phyloP scores from a whole-genome alignment of 1,139 yeast species.

The Kluyveromyces marxianus region DNA sequence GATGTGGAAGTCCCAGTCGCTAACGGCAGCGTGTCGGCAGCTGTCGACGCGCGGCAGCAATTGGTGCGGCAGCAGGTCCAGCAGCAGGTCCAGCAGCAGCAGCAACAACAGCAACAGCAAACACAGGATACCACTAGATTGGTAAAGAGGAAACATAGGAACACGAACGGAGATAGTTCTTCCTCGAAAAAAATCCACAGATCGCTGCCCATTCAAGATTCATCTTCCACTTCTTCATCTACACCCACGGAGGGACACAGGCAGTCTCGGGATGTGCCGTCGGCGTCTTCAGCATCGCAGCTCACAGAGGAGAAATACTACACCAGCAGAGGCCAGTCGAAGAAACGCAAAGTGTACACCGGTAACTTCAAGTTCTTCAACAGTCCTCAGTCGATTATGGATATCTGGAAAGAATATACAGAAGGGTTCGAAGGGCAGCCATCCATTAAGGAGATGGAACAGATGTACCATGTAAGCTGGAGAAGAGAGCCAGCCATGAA shows the following conservation, averaged over 20 bases:
- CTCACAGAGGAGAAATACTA: conserved; percentile 13
- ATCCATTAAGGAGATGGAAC: conserved; percentile 33
- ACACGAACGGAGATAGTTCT: conserved; percentile 1
- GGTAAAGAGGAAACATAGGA: conserved; percentile 1
- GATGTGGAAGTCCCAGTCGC: conserved; percentile 4
- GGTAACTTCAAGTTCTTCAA: conserved; percentile 33
- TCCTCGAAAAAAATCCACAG: background rate
- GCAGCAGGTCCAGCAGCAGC: conserved; percentile 3
- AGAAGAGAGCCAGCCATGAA: conserved; percentile 36
- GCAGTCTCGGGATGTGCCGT: conserved; percentile 1
- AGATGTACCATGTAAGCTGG: conserved; percentile 35
- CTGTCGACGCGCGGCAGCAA: too few relatives aligned
- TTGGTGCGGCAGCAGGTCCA: background rate
- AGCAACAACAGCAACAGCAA: conserved; percentile 2
- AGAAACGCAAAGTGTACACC: conserved; percentile 27
- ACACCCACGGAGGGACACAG: background rate
- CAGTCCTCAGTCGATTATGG: conserved; percentile 35
- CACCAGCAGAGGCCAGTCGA: conserved; percentile 15
- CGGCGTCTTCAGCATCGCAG: conserved; percentile 3
- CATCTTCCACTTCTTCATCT: too few relatives aligned
- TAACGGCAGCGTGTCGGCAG: background rate
- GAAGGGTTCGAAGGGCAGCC: conserved; percentile 34
- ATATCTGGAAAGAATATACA: conserved; percentile 37
- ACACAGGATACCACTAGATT: background rate
- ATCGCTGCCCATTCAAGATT: background rate